Conservation (phyloP, 768 basidiomycete genomes). For the Calvatia gigantea region DNA sequence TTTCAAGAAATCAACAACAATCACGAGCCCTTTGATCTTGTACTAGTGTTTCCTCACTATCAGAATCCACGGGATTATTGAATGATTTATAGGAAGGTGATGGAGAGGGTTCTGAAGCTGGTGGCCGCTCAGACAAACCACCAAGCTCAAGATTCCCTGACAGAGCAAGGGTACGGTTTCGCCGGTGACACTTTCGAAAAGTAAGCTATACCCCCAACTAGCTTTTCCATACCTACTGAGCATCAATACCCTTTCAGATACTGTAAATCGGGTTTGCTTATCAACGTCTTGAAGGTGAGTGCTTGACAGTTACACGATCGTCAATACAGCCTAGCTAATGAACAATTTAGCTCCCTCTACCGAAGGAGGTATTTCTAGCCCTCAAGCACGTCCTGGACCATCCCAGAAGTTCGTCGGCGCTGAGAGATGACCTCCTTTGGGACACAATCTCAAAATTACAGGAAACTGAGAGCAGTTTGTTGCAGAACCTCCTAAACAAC, state of each 20-base stretch:
- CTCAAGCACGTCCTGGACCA: slow-evolving; percentile 43
- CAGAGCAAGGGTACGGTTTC: slow-evolving; percentile 6
- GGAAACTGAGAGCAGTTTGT: slow-evolving; percentile 47
- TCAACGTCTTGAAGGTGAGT: slow-evolving; percentile 59
- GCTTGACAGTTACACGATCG: slow-evolving; percentile 9
- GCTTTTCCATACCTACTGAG: background rate
- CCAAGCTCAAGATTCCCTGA: slow-evolving; percentile 1
- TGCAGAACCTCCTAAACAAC: slow-evolving; percentile 56
- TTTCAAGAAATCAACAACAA: slow-evolving; percentile 42
- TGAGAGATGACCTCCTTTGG: slow-evolving; percentile 42
- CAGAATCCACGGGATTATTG: background rate
- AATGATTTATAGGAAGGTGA: background rate
- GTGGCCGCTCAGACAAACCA: background rate
- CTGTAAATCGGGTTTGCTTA: slow-evolving; percentile 24
- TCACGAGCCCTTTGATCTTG: slow-evolving; percentile 22
- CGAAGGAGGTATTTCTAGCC: slow-evolving; percentile 48
- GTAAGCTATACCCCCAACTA: background rate
- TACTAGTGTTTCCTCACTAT: slow-evolving; percentile 39
- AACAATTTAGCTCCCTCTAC: slow-evolving; percentile 39
- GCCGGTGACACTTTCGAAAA: slow-evolving; percentile 5
- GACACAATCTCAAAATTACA: slow-evolving; percentile 46
- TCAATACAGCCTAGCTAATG: background rate
- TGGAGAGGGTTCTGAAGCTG: slow-evolving; percentile 1
- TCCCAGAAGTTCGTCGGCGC: slow-evolving; percentile 28
- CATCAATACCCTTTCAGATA: background rate